Percentiles rank a stretch among this genome's conserved stretches.
These are phyloP conservation scores for Paraconiothyrium sp. DNA, from an alignment of 2,329 filamentous ascomycete genomes.

Conservation along the genomic window DNA sequence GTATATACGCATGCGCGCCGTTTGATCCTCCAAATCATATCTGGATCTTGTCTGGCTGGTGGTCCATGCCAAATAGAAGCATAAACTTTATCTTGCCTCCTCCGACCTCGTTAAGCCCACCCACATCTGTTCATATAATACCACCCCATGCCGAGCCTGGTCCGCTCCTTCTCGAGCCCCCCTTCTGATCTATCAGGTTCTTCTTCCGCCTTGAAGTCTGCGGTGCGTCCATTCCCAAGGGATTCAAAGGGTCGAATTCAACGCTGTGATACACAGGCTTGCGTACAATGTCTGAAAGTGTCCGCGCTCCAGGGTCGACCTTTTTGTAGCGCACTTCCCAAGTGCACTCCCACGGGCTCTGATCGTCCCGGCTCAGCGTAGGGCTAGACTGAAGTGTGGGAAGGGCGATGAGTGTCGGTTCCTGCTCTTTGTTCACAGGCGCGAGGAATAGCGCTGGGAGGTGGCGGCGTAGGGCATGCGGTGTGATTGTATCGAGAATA, in stretches of 20 bases:
- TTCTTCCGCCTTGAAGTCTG: no score
- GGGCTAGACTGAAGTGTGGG: conserved; percentile 9
- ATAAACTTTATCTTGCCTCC: no score
- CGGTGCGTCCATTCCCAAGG: no score
- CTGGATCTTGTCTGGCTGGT: no score
- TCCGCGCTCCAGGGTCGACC: not conserved
- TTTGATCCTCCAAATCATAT: no score
- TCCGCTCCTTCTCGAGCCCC: not conserved
- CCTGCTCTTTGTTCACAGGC: not conserved
- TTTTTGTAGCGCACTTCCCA: conserved; percentile 19
- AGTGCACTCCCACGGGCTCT: not conserved
- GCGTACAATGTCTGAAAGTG: not conserved
- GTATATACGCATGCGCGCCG: no score
- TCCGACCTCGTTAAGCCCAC: no score
- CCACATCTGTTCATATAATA: not conserved
- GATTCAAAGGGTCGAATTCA: not conserved
- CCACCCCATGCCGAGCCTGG: not conserved
- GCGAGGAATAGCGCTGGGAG: conserved; percentile 18
- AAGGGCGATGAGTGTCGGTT: conserved; percentile 8
- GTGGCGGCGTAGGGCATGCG: conserved; percentile 6
- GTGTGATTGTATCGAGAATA: conserved; percentile 1
- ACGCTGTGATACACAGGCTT: not conserved
- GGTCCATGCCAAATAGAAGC: no score
- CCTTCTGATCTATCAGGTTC: not conserved
- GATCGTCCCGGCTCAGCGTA: not conserved